Base-by-base conservation (phyloP, 768 basidiomycete species). In the Mycena pura region DNA sequence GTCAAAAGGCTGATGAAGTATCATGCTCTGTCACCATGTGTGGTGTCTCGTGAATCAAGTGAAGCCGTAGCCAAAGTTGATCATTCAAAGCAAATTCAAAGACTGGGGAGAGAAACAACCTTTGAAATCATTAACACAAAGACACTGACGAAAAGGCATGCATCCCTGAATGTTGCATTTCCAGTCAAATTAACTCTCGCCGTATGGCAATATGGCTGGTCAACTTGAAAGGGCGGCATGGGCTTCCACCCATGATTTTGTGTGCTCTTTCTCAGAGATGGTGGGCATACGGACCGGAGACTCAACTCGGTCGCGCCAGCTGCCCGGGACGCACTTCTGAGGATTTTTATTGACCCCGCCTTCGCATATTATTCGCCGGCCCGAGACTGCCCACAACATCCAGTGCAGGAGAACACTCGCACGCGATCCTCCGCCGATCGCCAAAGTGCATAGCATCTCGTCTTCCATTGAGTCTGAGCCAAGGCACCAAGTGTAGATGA, bases 21-120 rank as follows among this genome's bases (percentile, higher is more conserved):
- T n/a, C n/a, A n/a, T n/a, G n/a, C n/a, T n/a, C n/a, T n/a, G n/a
- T n/a, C n/a, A n/a, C 31, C 68, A n/a, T 0, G 32, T 45, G 0
- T 48, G 38, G 29, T 59, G 63, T 7, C 71, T 45, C 13, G 55
- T 27, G 3, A 28, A 36, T 1, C 71, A 69, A 2, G 68, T 68
- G 41, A 47, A 45, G 13, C 71, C 71, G 50, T 61, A 65, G 27
- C 55, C 28, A 31, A 57, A 57, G 34, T 57, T 36, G 34, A 57
- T 47, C 22, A n/a, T n/a, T n/a, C n/a, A n/a, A n/a, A n/a, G n/a
- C n/a, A n/a, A n/a, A 47, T 61, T 5, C 52, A 39, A 3, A 55
- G 31, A 34, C 55, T 61, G 0, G 52, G 60, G 8, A 62, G 40
- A 14, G 40, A 45, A 3, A 55, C 32, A 6, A 55, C 27, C 60